These are phyloP conservation scores for Quercus gilva DNA, from an alignment of 306 rosid genomes.

Conservation along the genomic window DNA sequence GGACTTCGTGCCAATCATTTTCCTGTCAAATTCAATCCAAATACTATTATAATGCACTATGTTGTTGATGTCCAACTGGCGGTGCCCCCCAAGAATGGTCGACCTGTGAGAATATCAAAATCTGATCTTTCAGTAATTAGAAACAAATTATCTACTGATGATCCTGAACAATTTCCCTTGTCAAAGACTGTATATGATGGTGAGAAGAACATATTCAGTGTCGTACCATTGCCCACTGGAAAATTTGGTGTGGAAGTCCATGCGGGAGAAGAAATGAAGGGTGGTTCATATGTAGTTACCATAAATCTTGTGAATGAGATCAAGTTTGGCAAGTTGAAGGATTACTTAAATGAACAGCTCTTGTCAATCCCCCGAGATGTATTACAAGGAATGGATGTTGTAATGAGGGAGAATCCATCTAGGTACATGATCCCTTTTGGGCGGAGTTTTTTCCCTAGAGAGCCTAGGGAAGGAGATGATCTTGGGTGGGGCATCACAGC, in stretches of 20 bases:
- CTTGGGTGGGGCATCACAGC: slow-evolving; percentile 54
- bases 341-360: slow-evolving; percentile 44
- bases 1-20: slow-evolving; percentile 56
- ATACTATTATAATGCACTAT: slow-evolving; percentile 50
- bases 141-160: slow-evolving; percentile 50
- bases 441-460: slow-evolving; percentile 43
- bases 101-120: slow-evolving; percentile 45
- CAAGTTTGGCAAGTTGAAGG: slow-evolving; percentile 44
- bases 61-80: slow-evolving; percentile 47
- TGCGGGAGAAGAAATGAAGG: slow-evolving; percentile 52
- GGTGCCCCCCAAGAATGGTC: slow-evolving; percentile 34
- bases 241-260: slow-evolving; percentile 43
- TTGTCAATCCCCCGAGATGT: slow-evolving; percentile 57
- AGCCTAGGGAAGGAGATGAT: slow-evolving; percentile 34
- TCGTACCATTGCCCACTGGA: slow-evolving; percentile 53
- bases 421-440: slow-evolving; percentile 54
- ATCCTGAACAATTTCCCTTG: slow-evolving; percentile 44
- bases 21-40: slow-evolving; percentile 41
- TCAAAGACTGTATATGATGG: slow-evolving; percentile 66
- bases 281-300: slow-evolving; percentile 34
- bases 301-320: slow-evolving; percentile 47
- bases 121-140: slow-evolving; percentile 47
- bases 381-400: slow-evolving; percentile 74
- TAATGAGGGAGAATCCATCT: slow-evolving; percentile 65
- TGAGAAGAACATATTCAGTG: slow-evolving; percentile 65